phyloP scores from a whole-genome alignment of 345 rosid species.

The Pugionium cornutum region DNA sequence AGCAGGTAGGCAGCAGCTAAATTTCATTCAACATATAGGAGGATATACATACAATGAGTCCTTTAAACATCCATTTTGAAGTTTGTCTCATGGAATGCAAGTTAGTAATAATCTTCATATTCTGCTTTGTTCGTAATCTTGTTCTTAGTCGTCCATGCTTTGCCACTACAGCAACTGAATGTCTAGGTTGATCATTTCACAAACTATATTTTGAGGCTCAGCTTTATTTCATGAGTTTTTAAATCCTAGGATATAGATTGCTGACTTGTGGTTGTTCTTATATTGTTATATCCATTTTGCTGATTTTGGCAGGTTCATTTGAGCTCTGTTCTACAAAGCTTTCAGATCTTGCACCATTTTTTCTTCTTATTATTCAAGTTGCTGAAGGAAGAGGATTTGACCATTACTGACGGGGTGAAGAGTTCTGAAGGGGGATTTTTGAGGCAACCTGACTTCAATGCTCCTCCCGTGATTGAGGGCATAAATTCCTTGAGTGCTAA shows the following conservation, averaged over 20 bases:
- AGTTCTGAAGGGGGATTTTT: slow-evolving; percentile 79
- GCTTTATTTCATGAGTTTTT: slow-evolving; percentile 9
- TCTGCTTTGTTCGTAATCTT: background rate
- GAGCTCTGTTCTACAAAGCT: slow-evolving; percentile 62
- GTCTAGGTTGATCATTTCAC: slow-evolving; percentile 22
- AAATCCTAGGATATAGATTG: slow-evolving; percentile 18
- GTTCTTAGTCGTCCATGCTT: slow-evolving; percentile 20
- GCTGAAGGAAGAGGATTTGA: slow-evolving; percentile 58
- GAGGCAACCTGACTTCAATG: slow-evolving; percentile 57
- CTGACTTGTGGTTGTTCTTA: slow-evolving; percentile 25
- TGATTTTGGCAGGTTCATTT: slow-evolving; percentile 60
- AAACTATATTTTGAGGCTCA: background rate
- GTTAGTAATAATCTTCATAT: slow-evolving; percentile 22
- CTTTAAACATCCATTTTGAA: slow-evolving; percentile 5
- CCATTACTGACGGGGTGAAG: slow-evolving; percentile 41
- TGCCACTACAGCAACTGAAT: slow-evolving; percentile 12
- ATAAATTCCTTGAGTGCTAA: slow-evolving; percentile 41
- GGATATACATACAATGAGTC: slow-evolving; percentile 22
- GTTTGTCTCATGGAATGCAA: slow-evolving; percentile 21
- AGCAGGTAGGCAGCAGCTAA: slow-evolving; percentile 56
- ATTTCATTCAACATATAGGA: slow-evolving; percentile 27
- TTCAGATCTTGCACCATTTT: slow-evolving; percentile 78
- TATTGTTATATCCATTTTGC: slow-evolving; percentile 16
- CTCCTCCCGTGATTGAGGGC: slow-evolving; percentile 39
- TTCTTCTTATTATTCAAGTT: slow-evolving; percentile 76